Conservation (phyloP, 129 eudicot genomes). For the Chrysanthemum makinoi region DNA sequence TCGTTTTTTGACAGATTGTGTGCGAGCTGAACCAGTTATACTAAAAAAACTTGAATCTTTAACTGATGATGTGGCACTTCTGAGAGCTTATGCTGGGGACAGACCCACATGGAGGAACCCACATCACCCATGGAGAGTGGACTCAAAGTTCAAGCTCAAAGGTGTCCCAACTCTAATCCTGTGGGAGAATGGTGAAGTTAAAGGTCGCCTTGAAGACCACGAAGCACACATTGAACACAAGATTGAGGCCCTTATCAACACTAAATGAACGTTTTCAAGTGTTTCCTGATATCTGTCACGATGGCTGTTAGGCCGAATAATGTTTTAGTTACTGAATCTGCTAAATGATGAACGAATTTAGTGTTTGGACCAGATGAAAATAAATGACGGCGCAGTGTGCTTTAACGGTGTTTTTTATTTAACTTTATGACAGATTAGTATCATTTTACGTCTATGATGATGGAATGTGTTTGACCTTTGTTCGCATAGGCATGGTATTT, state of each 20-base stretch:
- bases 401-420: too few relatives aligned
- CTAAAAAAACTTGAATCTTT: constrained; percentile 71
- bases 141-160: constrained; percentile 68
- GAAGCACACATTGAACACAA: constrained; percentile 76
- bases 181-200: constrained; percentile 66
- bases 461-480: too few relatives aligned
- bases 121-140: constrained; percentile 79
- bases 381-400: too few relatives aligned
- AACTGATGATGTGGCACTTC: constrained; percentile 50
- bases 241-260: constrained; percentile 57
- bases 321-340: constrained; percentile 19
- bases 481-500: too few relatives aligned
- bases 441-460: too few relatives aligned
- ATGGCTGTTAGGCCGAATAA: not conserved
- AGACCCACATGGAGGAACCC: constrained; percentile 89
- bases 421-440: too few relatives aligned
- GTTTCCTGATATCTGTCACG: not conserved
- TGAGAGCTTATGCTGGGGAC: constrained; percentile 90
- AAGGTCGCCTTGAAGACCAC: constrained; percentile 89
- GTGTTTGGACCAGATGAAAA: constrained; percentile 9
- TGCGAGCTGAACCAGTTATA: constrained; percentile 92
- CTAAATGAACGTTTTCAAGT: constrained; percentile 27
- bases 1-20: constrained; percentile 58
- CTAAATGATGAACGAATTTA: constrained; percentile 16
- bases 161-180: constrained; percentile 86